Conservation (phyloP, 805 yeast species). For the Kluyveromyces lactis region DNA sequence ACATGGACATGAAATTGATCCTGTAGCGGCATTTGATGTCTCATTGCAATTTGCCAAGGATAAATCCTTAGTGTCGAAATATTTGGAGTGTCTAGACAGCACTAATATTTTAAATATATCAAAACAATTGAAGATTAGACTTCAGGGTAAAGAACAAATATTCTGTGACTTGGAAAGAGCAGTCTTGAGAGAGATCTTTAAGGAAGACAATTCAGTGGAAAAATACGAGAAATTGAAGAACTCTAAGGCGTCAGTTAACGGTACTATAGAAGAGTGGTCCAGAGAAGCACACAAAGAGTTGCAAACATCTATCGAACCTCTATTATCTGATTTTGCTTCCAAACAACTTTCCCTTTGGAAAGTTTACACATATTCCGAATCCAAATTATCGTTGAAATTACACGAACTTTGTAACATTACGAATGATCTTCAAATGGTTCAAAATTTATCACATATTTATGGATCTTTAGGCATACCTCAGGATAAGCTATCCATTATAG, state of each 20-base stretch:
- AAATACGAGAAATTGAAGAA: conserved; percentile 10
- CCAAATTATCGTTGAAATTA: conserved; percentile 21
- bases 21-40: conserved; percentile 17
- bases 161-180: conserved; percentile 10
- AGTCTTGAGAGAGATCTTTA: conserved; percentile 8
- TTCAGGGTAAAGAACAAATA: conserved; percentile 13
- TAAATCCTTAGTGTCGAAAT: conserved; percentile 22
- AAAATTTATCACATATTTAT: conserved; percentile 24
- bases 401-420: conserved; percentile 21
- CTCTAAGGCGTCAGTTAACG: conserved; percentile 11
- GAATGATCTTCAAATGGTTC: conserved; percentile 17
- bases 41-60: conserved; percentile 19
- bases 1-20: conserved; percentile 18
- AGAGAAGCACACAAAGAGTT: conserved; percentile 24
- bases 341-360: conserved; percentile 27
- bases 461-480: conserved; percentile 22
- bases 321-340: conserved; percentile 17
- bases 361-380: conserved; percentile 26
- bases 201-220: conserved; percentile 14
- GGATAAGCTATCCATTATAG: conserved; percentile 16
- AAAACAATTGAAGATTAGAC: conserved; percentile 7
- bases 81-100: conserved; percentile 15
- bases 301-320: conserved; percentile 23
- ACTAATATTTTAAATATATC: conserved; percentile 19
- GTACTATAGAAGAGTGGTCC: conserved; percentile 24